Evolutionary conservation across 805 yeast genomes (phyloP), one percentile per base, ranked within the genome.

Genomic region (Yarrowia alimentaria): DNA sequence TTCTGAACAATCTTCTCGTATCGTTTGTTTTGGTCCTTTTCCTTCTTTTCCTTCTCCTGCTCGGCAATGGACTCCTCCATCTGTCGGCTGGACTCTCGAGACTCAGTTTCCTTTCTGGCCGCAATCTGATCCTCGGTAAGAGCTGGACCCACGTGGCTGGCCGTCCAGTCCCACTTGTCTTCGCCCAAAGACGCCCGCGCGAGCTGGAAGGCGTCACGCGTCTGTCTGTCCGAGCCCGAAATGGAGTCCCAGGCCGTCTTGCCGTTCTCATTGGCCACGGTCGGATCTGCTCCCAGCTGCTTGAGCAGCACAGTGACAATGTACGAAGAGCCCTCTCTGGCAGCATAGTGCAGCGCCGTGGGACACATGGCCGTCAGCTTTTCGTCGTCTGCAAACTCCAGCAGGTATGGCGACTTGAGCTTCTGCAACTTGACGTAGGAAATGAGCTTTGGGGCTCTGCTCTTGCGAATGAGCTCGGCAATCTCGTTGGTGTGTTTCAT

Each of bases 21-120:
- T 54, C 61, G 76, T 71, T 58, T 80, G 77, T 57, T 76, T 76
- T 55, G 79, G 83, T 63, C 86, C 93, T 63, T 87, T 96, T 68
- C 89, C 97, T 48, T 79, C 71, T 64, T 85, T 89, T 64, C 87
- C 86, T 65, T 84, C 80, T 66, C 86, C 72, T 65, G 89, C 96
- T 66, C 62, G 79, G 81, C 68, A 76, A 14, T 42, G 38, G 26
- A 54, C 57, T n/a, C 54, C 55, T 16, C 56, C 52, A 22, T 45
- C 42, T 12, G 47, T 55, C 19, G 57, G 61, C 35, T 37, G 43
- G 47, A 60, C 58, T 13, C 55, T 28, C 38, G 55, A 24, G 53
- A 48, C 57, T 38, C 49, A 50, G 11, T 54, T 52, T 29, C 54
- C 37, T 14, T 55, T 55, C 64, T 57, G n/a, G 56, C 58, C n/a